phyloP scores from a whole-genome alignment of 1,284 basidiomycete species.

The Macrocybe sp. region DNA sequence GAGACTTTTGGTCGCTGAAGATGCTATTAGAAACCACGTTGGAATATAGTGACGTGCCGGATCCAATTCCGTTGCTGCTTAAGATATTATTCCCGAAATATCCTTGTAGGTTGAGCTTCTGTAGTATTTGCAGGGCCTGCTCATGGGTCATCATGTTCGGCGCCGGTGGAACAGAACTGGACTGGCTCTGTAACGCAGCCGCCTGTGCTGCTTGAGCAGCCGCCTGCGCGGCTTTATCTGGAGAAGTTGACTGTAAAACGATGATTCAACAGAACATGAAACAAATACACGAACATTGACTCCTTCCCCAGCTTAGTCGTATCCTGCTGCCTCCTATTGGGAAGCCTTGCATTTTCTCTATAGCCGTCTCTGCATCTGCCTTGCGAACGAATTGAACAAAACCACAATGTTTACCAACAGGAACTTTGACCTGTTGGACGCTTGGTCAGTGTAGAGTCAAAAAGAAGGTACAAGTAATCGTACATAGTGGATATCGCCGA shows the following conservation, averaged over 20 bases:
- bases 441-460: too few relatives aligned
- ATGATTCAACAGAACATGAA: not conserved
- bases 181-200: slow-evolving; percentile 50
- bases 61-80: slow-evolving; percentile 14
- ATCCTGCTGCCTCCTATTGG: slow-evolving; percentile 89
- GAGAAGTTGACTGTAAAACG: slow-evolving; percentile 7
- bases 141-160: slow-evolving; percentile 47
- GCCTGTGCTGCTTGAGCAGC: slow-evolving; percentile 78
- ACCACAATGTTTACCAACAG: slow-evolving; percentile 91
- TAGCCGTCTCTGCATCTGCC: slow-evolving; percentile 87
- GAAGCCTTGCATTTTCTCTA: slow-evolving; percentile 95
- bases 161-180: slow-evolving; percentile 23
- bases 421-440: slow-evolving; percentile 78
- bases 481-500: slow-evolving; percentile 91
- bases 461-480: not conserved
- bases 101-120: slow-evolving; percentile 50
- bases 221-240: slow-evolving; percentile 84
- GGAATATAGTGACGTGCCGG: slow-evolving; percentile 12
- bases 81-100: slow-evolving; percentile 26
- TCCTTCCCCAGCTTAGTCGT: slow-evolving; percentile 88
- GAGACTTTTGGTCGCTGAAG: slow-evolving; percentile 12
- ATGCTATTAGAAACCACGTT: slow-evolving; percentile 4
- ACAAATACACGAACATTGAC: slow-evolving; percentile 62
- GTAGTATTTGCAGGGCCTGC: slow-evolving; percentile 62
- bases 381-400: slow-evolving; percentile 95